A percentile compares a stretch with the other conserved stretches of the same genome.
These are phyloP conservation scores for Inga oerstediana DNA, from an alignment of 306 rosid species.

Conservation along the genomic window DNA sequence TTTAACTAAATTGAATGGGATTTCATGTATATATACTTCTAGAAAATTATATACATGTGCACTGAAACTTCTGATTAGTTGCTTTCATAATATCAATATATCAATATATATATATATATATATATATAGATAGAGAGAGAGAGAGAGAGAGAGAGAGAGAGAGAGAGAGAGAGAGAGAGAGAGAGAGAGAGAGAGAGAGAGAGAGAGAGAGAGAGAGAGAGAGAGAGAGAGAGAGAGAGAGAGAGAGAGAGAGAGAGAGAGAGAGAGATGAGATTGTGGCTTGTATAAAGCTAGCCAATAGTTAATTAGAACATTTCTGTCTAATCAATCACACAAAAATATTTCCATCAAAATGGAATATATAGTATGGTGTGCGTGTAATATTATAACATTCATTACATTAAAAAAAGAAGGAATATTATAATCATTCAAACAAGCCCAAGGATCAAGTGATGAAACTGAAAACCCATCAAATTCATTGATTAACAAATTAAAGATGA, in stretches of 20 bases:
- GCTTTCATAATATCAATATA: conserved; percentile 43
- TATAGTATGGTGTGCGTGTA: background rate
- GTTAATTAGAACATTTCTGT: conserved; percentile 39
- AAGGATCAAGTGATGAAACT: conserved; percentile 36
- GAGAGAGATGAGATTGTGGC: conserved; percentile 28
- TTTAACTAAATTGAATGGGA: background rate
- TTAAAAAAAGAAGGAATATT: background rate
- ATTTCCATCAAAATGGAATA: conserved; percentile 29
- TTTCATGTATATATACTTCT: background rate
- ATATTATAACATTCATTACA: background rate
- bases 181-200: too few relatives aligned
- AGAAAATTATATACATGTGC: conserved; percentile 26
- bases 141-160: too few relatives aligned
- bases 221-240: too few relatives aligned
- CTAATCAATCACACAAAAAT: conserved; percentile 33
- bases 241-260: too few relatives aligned
- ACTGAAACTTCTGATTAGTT: conserved; percentile 38
- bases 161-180: too few relatives aligned
- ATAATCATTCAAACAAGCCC: conserved; percentile 32
- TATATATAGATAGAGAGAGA: too few relatives aligned
- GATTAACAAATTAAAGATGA: background rate
- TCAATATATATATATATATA: background rate
- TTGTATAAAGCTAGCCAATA: background rate
- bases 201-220: too few relatives aligned
- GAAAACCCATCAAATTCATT: conserved; percentile 36